Conservation (phyloP, 2,329 filamentous ascomycete genomes). For the Clonostachys rosea region DNA sequence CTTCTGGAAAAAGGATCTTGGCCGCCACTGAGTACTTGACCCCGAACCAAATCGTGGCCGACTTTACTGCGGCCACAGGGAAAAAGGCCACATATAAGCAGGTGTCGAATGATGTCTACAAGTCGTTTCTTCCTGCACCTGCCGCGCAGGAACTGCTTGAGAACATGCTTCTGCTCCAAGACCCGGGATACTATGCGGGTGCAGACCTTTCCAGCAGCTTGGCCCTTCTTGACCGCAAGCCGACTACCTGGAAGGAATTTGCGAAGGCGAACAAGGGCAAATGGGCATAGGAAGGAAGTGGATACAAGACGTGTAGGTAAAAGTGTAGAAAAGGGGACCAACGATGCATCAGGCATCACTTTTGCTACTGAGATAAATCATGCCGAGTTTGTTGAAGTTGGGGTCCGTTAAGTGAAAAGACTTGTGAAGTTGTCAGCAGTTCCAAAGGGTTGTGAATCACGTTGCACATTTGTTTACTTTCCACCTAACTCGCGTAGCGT, state of each 20-base stretch:
- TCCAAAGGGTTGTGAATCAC: too few relatives aligned
- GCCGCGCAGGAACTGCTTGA: constrained; percentile 29
- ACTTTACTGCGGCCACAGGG: constrained; percentile 25
- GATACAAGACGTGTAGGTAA: too few relatives aligned
- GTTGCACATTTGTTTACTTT: too few relatives aligned
- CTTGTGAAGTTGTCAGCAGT: too few relatives aligned
- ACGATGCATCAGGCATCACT: too few relatives aligned
- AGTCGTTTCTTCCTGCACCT: constrained; percentile 19
- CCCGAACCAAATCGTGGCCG: constrained; percentile 18
- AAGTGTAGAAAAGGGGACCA: too few relatives aligned
- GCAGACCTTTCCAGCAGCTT: constrained; percentile 22
- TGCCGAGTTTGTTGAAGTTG: too few relatives aligned
- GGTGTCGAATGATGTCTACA: constrained; percentile 25
- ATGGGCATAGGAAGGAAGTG: constrained; percentile 3
- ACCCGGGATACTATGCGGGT: constrained; percentile 33
- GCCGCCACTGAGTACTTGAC: constrained; percentile 28
- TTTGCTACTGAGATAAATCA: too few relatives aligned
- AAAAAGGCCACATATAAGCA: constrained; percentile 20
- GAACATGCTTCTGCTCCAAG: constrained; percentile 32
- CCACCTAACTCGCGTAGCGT: too few relatives aligned
- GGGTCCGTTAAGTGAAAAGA: too few relatives aligned
- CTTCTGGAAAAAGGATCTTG: constrained; percentile 22
- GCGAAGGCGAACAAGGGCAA: constrained; percentile 20
- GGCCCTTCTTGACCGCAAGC: constrained; percentile 24
- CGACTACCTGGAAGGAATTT: constrained; percentile 30